A percentile compares a stretch with the other conserved stretches of the same genome.
Conservation (phyloP, 2,329 filamentous ascomycete species). For the Plenodomus biglobosus region DNA sequence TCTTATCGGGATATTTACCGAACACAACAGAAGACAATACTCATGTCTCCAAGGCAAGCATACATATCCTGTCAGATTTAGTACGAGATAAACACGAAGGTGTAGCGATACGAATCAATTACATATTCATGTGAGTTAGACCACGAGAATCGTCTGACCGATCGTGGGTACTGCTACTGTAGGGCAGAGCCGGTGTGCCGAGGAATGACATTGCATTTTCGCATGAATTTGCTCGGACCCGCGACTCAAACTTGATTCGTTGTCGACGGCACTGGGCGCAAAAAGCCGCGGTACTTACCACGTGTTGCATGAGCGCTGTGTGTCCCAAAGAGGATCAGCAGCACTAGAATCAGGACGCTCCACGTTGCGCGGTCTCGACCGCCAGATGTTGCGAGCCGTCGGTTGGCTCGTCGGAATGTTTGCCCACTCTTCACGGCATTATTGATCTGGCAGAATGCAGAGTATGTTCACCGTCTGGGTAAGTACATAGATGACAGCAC, state of each 20-base stretch:
- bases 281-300: slow-evolving; percentile 2
- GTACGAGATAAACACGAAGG: not conserved
- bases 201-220: not conserved
- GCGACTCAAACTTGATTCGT: not conserved
- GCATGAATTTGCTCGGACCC: not conserved
- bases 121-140: not conserved
- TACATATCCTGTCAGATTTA: not conserved
- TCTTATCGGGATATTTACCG: not conserved
- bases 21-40: not conserved
- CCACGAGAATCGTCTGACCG: not conserved
- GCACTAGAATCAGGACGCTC: slow-evolving; percentile 24
- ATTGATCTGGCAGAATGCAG: slow-evolving; percentile 12
- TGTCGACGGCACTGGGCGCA: slow-evolving; percentile 11
- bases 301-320: not conserved
- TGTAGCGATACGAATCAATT: not conserved
- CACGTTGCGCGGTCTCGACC: slow-evolving; percentile 30
- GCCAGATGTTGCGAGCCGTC: slow-evolving; percentile 12
- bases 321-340: slow-evolving; percentile 18
- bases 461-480: not conserved
- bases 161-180: not conserved
- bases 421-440: slow-evolving; percentile 3
- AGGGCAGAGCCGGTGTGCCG: not conserved
- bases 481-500: slow-evolving; percentile 2
- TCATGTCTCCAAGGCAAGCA: not conserved
- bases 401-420: slow-evolving; percentile 3